Conservation (phyloP, 352 stramenopile genomes). For the Pythium aquatile region DNA sequence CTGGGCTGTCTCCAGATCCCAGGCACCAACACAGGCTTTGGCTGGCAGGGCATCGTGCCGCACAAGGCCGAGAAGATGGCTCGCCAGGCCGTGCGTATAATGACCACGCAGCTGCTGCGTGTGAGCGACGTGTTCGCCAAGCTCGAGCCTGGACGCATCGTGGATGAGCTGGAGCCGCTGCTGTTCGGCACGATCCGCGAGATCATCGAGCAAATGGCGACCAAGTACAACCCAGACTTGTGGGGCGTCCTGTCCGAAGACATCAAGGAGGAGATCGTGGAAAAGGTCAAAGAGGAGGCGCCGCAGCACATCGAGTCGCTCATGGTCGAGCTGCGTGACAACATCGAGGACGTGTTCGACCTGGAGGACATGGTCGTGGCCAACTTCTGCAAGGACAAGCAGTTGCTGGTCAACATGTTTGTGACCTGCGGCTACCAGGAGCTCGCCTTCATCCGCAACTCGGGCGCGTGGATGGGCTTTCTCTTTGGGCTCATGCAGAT, state of each 20-base stretch:
- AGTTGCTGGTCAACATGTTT: constrained; percentile 95
- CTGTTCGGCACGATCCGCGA: constrained; percentile 88
- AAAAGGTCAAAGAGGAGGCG: constrained; percentile 93
- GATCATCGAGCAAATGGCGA: constrained; percentile 84
- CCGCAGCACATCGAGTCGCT: constrained; percentile 90
- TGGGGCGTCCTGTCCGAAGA: constrained; percentile 73
- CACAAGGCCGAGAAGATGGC: constrained; percentile 97
- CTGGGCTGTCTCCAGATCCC: constrained; percentile 87
- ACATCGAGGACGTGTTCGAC: constrained; percentile 95
- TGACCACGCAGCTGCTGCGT: constrained; percentile 92
- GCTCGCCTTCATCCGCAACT: constrained; percentile 90
- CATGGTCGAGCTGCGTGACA: constrained; percentile 93
- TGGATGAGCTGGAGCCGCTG: constrained; percentile 90
- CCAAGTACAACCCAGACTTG: constrained; percentile 85
- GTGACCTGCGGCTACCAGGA: constrained; percentile 91
- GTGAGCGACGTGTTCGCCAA: constrained; percentile 91
- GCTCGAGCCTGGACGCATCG: constrained; percentile 88
- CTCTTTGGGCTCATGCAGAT: constrained; percentile 88
- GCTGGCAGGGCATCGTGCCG: constrained; percentile 98
- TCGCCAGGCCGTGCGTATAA: constrained; percentile 88
- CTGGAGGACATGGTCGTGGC: constrained; percentile 95
- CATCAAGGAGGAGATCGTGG: constrained; percentile 90
- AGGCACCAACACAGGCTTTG: constrained; percentile 89
- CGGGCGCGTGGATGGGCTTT: constrained; percentile 89
- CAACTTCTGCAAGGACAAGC: constrained; percentile 93